Evolutionary conservation across 2,329 filamentous ascomycete species (phyloP).

Genomic region (Grosmannia huntii): DNA sequence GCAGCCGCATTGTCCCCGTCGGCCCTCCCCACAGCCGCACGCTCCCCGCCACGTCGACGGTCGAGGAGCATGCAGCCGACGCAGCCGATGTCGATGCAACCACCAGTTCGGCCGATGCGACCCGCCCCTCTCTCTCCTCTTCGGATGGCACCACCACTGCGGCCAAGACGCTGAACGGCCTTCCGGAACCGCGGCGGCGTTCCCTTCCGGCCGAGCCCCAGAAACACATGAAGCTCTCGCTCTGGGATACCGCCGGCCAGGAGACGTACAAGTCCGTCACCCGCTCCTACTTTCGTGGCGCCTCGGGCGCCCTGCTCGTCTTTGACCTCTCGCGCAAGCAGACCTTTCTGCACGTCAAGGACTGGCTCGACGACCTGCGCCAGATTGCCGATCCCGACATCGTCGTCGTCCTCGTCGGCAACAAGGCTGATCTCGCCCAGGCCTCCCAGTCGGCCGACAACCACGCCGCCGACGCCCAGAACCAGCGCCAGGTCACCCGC

Average conservation of each 20-base stretch:
- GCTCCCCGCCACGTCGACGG: constrained; percentile 1
- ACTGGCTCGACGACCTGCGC: constrained; percentile 87
- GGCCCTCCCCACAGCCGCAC: constrained; percentile 59
- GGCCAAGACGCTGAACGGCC: constrained; percentile 20
- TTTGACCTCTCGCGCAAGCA: constrained; percentile 82
- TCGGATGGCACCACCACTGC: constrained; percentile 8
- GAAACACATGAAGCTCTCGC: constrained; percentile 80
- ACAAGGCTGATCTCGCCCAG: constrained; percentile 68
- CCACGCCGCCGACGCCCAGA: constrained; percentile 25
- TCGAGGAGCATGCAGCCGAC: background rate
- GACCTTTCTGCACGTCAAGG: constrained; percentile 78
- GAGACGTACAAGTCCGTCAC: constrained; percentile 97
- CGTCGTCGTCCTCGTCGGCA: constrained; percentile 86
- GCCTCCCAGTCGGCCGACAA: constrained; percentile 16
- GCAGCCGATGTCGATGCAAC: background rate
- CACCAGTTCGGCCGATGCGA: background rate
- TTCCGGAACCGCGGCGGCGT: constrained; percentile 35
- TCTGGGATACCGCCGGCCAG: constrained; percentile 95
- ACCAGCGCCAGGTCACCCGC: constrained; percentile 65
- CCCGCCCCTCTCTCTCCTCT: constrained; percentile 11
- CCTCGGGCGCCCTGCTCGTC: constrained; percentile 61
- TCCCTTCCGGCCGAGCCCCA: constrained; percentile 25
- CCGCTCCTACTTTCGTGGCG: constrained; percentile 80
- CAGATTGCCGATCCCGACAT: constrained; percentile 95
- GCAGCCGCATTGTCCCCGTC: constrained; percentile 82